These are phyloP conservation scores for Alopecurus myosuroides DNA, from an alignment of 176 grass and related monocot species.

Conservation along the genomic window DNA sequence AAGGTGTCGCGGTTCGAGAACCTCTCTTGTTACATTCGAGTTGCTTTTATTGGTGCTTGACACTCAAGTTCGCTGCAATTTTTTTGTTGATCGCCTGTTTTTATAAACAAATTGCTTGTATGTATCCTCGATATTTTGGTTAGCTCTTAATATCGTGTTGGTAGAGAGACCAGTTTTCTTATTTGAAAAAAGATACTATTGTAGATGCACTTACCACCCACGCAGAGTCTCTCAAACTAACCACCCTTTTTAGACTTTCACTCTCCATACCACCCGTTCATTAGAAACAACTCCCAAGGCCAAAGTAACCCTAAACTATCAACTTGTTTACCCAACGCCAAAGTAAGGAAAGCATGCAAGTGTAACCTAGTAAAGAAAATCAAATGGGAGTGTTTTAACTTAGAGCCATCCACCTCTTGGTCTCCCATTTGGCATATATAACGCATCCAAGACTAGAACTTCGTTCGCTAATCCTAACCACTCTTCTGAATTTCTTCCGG, in stretches of 20 bases:
- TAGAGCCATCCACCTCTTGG: slow-evolving; percentile 21
- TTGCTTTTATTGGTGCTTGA: too few relatives aligned
- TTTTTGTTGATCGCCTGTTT: too few relatives aligned
- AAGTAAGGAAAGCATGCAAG: background rate
- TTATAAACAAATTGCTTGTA: too few relatives aligned
- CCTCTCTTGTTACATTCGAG: too few relatives aligned
- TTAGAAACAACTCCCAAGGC: background rate
- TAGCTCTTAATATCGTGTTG: too few relatives aligned
- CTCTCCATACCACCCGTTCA: slow-evolving; percentile 19
- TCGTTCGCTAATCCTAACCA: slow-evolving; percentile 17
- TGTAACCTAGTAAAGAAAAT: background rate
- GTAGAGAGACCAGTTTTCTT: too few relatives aligned
- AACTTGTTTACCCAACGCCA: slow-evolving; percentile 25
- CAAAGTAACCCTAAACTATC: slow-evolving; percentile 30
- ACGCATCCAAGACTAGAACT: background rate
- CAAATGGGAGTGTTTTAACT: background rate
- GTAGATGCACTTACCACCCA: background rate
- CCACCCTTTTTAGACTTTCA: slow-evolving; percentile 14
- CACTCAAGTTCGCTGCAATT: too few relatives aligned
- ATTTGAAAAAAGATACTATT: too few relatives aligned
- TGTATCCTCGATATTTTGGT: too few relatives aligned
- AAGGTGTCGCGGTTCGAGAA: too few relatives aligned
- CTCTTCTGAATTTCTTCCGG: background rate
- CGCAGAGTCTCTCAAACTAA: slow-evolving; percentile 1
- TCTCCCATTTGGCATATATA: slow-evolving; percentile 13